Percentiles rank a stretch among this genome's conserved stretches.
These are phyloP conservation scores for Ustilago nuda DNA, from an alignment of 1,284 basidiomycete genomes.

Conservation along the genomic window DNA sequence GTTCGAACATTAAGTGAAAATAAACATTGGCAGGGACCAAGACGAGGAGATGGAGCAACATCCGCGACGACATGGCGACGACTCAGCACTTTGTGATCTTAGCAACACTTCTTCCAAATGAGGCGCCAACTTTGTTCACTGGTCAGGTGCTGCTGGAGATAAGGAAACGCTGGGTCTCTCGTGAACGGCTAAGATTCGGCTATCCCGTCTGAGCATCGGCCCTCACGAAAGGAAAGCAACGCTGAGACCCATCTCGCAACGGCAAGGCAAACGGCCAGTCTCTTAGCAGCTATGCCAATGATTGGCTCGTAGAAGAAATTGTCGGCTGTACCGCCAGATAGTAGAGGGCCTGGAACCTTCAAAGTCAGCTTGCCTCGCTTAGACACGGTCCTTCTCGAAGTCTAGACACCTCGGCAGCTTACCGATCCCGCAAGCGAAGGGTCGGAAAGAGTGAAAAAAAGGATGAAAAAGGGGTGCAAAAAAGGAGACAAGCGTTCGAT, in stretches of 20 bases:
- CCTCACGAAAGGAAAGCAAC: not conserved
- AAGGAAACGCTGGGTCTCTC: not conserved
- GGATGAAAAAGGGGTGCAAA: not conserved
- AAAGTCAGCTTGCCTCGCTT: not conserved
- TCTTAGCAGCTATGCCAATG: not conserved
- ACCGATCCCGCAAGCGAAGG: not conserved
- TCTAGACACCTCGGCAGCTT: not conserved
- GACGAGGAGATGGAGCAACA: not conserved
- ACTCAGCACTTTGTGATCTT: not conserved
- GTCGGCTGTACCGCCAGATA: not conserved
- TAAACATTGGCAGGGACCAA: not conserved
- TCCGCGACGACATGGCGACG: not conserved
- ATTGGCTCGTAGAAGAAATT: not conserved
- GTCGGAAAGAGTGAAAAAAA: not conserved
- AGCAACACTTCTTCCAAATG: not conserved
- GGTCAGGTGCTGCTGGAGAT: conserved; percentile 1
- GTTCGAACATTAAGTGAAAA: not conserved
- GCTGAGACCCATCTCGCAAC: not conserved
- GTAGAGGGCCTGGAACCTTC: not conserved
- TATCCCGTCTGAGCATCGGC: not conserved
- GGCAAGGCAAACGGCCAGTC: not conserved
- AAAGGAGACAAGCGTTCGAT: not conserved
- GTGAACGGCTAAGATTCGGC: not conserved
- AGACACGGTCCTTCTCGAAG: not conserved
- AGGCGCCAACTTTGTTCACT: not conserved